Base-by-base conservation (phyloP, 1,139 yeast species). In the Waltiozyma sp. region DNA sequence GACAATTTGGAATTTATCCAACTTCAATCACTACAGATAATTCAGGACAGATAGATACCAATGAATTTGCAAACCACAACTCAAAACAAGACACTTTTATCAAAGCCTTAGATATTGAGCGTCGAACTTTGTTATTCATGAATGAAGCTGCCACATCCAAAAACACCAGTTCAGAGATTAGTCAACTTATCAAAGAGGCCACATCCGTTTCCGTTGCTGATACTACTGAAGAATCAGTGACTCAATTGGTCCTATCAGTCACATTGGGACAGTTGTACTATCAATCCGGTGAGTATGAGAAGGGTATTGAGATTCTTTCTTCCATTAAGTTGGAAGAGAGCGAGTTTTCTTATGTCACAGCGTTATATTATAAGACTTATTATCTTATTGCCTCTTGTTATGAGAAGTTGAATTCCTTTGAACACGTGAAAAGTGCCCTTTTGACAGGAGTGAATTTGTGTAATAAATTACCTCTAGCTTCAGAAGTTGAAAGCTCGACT, bases 401-500 rank as follows among this genome's bases (percentile, higher is more conserved):
- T 18, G 28, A 28, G n/a, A 10, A 35, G 15, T 18, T 35, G n/a
- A 18, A 18, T 7, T 13, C 3, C 4, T 13, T 35, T 6, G 23
- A 35, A 3, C 14, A 35, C 4, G 6, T 9, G 8, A 6, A 9
- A 6, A 6, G 18, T 5, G 16, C n/a, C 16, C 14, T 35, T 9
- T 16, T 11, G 14, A 19, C n/a, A 13, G 48, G 45, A 13, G 24
- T 49, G 38, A 48, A 46, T 38, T 14, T 43, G 11, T 43, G 41
- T 34, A n/a, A 38, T 3, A 24, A 38, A 2, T n/a, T 47, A 5
- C 54, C 54, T n/a, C 40, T 43, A 8, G 28, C 40, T 5, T 49
- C 53, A 14, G 38, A 51, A 16, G 33, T 49, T 10, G 49, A 49
- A 40, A 47, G 49, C 4, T 37, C 34, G 3, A 19, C 36, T 2